phyloP scores from a whole-genome alignment of 352 stramenopile genomes.

The Phytopythium sindhum region DNA sequence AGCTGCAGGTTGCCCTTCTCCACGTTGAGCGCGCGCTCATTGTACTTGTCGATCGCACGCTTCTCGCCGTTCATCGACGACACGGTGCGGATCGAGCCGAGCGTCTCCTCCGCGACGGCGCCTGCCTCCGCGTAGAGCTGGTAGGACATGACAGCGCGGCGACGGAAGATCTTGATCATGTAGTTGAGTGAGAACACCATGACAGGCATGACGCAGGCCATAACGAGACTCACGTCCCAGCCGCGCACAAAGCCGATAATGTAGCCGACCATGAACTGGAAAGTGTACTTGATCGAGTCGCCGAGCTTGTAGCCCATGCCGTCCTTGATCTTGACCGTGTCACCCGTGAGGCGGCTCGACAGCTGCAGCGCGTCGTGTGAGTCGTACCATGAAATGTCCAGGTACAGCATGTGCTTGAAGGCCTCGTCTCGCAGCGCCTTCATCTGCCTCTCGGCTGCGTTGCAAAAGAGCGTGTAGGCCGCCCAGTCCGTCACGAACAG shows the following conservation, averaged over 20 bases:
- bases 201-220: slow-evolving; percentile 35
- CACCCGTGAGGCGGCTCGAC: slow-evolving; percentile 25
- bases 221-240: slow-evolving; percentile 41
- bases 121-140: slow-evolving; percentile 39
- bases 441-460: slow-evolving; percentile 38
- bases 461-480: slow-evolving; percentile 29
- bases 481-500: slow-evolving; percentile 40
- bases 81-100: slow-evolving; percentile 39
- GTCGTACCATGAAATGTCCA: slow-evolving; percentile 49
- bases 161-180: slow-evolving; percentile 21
- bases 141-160: slow-evolving; percentile 9
- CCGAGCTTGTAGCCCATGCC: slow-evolving; percentile 43
- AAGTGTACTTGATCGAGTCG: slow-evolving; percentile 28
- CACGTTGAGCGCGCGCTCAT: slow-evolving; percentile 18
- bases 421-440: slow-evolving; percentile 22
- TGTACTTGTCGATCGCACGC: slow-evolving; percentile 28
- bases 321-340: slow-evolving; percentile 14
- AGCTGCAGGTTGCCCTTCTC: slow-evolving; percentile 42
- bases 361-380: slow-evolving; percentile 26
- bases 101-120: slow-evolving; percentile 39
- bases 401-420: slow-evolving; percentile 37
- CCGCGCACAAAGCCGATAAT: slow-evolving; percentile 31
- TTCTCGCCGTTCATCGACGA: slow-evolving; percentile 31
- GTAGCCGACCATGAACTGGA: slow-evolving; percentile 35
- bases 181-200: slow-evolving; percentile 28